Percentiles rank a stretch among this genome's conserved stretches.
phyloP scores from a whole-genome alignment of 139 green algal species.

The Chlorella sp. region DNA sequence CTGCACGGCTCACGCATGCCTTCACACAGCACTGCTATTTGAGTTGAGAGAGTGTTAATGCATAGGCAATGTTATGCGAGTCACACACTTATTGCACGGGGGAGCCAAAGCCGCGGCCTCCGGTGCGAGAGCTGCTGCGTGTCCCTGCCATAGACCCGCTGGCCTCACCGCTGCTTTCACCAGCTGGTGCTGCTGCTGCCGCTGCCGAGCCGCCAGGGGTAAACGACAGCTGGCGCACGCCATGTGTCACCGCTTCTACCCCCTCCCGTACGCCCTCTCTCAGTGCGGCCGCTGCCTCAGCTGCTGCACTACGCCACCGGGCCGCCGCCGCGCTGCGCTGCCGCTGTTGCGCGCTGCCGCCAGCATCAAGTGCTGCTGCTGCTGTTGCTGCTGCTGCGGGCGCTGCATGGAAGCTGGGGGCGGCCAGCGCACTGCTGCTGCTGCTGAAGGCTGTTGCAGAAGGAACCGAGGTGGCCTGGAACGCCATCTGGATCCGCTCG shows the following conservation, averaged over 20 bases:
- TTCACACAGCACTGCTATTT: not conserved
- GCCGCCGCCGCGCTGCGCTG: not conserved
- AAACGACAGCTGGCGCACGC: conserved; percentile 4
- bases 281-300: not conserved
- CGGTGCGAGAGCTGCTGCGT: not conserved
- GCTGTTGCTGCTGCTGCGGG: not conserved
- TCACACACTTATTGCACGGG: not conserved
- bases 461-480: not conserved
- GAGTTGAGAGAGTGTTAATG: no score
- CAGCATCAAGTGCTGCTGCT: not conserved
- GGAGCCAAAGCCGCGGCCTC: not conserved
- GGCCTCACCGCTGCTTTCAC: not conserved
- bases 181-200: not conserved
- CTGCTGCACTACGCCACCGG: not conserved
- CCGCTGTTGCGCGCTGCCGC: not conserved
- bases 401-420: not conserved
- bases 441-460: no score
- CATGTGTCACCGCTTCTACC: not conserved
- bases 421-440: not conserved
- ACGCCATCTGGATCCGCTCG: not conserved
- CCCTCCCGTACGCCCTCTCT: not conserved
- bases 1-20: no score
- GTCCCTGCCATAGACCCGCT: not conserved
- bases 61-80: no score
- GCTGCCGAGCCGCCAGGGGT: not conserved